Conservation (phyloP, 2,329 filamentous ascomycete species). For the Talaromyces sp. region DNA sequence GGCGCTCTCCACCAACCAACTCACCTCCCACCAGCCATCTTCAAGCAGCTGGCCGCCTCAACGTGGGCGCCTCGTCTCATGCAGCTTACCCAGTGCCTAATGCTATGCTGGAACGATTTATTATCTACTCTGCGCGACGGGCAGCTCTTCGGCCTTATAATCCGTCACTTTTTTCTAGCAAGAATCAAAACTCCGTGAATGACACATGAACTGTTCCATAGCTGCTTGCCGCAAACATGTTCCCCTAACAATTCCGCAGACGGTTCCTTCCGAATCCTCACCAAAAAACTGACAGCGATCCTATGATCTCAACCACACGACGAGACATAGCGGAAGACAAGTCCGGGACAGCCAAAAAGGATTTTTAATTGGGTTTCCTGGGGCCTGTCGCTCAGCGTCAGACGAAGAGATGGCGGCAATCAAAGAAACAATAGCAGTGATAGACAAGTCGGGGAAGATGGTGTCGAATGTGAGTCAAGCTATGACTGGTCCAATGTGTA, state of each 20-base stretch:
- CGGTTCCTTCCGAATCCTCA: background rate
- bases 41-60: slow-evolving; percentile 11
- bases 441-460: slow-evolving; percentile 87
- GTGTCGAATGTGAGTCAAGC: slow-evolving; percentile 71
- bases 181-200: background rate
- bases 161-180: background rate
- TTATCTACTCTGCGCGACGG: background rate
- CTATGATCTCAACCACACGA: background rate
- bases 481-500: background rate
- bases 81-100: slow-evolving; percentile 4
- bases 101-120: background rate
- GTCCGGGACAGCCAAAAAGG: background rate
- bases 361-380: background rate
- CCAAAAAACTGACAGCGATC: background rate
- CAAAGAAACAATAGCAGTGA: slow-evolving; percentile 77
- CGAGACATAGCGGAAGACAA: background rate
- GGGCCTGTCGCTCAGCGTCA: background rate
- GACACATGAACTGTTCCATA: background rate
- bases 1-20: slow-evolving; percentile 16
- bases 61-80: slow-evolving; percentile 10
- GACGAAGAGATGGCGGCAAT: slow-evolving; percentile 23
- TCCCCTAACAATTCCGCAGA: background rate
- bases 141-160: background rate
- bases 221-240: background rate
- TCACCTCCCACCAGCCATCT: slow-evolving; percentile 4